Percentiles rank a stretch among this genome's conserved stretches.
These are phyloP conservation scores for Capronia coronata DNA, from an alignment of 2,329 filamentous ascomycete genomes.

Conservation along the genomic window DNA sequence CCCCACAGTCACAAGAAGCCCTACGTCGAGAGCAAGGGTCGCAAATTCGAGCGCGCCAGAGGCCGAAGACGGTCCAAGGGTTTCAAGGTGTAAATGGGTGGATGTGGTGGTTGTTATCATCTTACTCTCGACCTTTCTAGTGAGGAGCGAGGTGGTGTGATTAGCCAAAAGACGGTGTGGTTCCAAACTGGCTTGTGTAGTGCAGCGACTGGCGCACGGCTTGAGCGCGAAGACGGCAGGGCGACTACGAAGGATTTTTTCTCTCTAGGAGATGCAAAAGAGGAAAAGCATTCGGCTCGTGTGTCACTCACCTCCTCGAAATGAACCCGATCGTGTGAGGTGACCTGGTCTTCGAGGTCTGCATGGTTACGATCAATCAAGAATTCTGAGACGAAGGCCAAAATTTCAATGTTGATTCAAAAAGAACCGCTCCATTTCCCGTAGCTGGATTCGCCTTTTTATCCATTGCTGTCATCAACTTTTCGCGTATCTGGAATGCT, in stretches of 20 bases:
- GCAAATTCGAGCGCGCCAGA: slow-evolving; percentile 99
- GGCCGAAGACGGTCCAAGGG: slow-evolving; percentile 95
- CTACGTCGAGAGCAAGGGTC: slow-evolving; percentile 94
- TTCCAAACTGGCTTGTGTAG: background rate
- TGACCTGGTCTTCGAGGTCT: background rate
- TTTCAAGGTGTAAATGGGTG: slow-evolving; percentile 80
- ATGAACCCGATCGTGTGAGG: background rate
- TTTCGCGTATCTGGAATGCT: background rate
- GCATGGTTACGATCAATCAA: slow-evolving; percentile 7
- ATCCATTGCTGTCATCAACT: background rate
- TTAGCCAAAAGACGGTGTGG: background rate
- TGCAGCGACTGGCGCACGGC: background rate
- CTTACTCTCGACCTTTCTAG: background rate
- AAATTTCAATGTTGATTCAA: slow-evolving; percentile 4
- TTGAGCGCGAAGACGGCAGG: background rate
- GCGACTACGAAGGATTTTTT: background rate
- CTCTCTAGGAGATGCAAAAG: slow-evolving; percentile 1
- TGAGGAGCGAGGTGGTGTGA: background rate
- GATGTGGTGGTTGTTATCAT: slow-evolving; percentile 12
- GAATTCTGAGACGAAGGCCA: slow-evolving; percentile 1
- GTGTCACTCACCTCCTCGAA: background rate
- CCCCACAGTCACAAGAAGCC: slow-evolving; percentile 99
- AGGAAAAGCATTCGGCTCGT: slow-evolving; percentile 3
- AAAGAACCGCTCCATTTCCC: background rate
- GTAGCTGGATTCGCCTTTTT: background rate